Base-by-base conservation (phyloP, 2,329 filamentous ascomycete species). In the Nigrospora osmanthi region DNA sequence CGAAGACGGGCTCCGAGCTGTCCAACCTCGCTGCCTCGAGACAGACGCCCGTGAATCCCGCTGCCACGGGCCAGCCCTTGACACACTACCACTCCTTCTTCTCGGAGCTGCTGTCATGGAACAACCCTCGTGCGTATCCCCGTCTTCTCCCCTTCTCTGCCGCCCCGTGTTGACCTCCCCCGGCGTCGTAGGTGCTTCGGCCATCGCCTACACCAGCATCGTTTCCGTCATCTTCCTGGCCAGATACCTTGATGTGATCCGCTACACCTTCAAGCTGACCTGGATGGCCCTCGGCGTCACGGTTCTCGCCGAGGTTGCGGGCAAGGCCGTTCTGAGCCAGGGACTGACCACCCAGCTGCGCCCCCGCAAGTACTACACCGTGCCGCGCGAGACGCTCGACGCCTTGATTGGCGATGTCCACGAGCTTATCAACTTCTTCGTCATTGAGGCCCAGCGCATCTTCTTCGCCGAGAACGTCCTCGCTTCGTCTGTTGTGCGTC, bases 71-170 rank as follows among this genome's bases (percentile, higher is more conserved):
- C 55, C 78, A 83, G 63, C 75, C 75, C 42, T 64, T 84, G 58
- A 84, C 80, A 47, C 79, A 83, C 64, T 86, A 85, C 62, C 81
- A 85, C 68, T 85, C 80, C 14, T 79, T 85, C 66, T 85, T 86
- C 65, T 76, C 75, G 42, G 79, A 83, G 62, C 72, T 86, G 46
- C 69, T 86, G 49, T 84, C 81, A 53, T 85, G 82, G 80, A 73
- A 82, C 59, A 81, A 83, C 61, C 80, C 80, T 59, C 76, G 80
- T 81, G 71, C 59, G 76, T 71, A 23, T 30, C 33, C 42, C 2
- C 7, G 5, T 28, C 23, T 7, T 28, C 23, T 28, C 34, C 44
- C 38, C 38, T 13, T n/a, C 30, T 36, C 23, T 28, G 23, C 23
- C 36, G 38, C 23, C 23, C 23, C 23, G 23, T 7, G 23, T 28